Evolutionary conservation across 108 stramenopile species (phyloP), one percentile per base, ranked within the genome.

Genomic region (Nitzschia palea): DNA sequence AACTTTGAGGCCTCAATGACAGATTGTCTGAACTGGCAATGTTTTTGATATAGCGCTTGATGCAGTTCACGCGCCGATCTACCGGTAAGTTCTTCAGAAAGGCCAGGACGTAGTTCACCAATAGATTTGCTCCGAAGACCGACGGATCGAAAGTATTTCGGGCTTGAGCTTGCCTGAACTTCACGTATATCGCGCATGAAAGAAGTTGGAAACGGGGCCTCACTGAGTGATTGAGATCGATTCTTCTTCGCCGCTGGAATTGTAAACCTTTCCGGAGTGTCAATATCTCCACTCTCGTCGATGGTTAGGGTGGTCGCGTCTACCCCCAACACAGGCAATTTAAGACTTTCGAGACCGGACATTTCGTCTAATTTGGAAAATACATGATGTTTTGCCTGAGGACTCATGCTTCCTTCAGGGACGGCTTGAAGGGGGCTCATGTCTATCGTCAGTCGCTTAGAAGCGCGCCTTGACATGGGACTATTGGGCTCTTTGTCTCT

Each of bases 21-120:
- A 33, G 83, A 77, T 56, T 79, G 76, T 6, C 87, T 68, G 79
- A 84, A 75, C 26, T 76, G 64, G 35, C 81, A 79, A 58, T 85
- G 87, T 28, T 66, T 52, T 58, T 25, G 42, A 30, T 48, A 48
- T 12, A 48, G 47, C 47, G 47, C 47, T 20, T 48, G 15, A 18
- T 48, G 47, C 4, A 48, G 4, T 48, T n/a, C 47, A 48, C 9
- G 47, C 4, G 15, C 47, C 4, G 47, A 18, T 48, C 22, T 48
- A n/a, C n/a, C n/a, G n/a, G n/a, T n/a, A n/a, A n/a, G n/a, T n/a
- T n/a, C n/a, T n/a, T n/a, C n/a, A 4, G 4, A 5, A 20, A 48
- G 15, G 8, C 15, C 47, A 20, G 15, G 18, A 5, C 18, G 8
- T 20, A 48, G 18, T 10, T 48, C 47, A 20, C 47, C 9, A 20